Conservation (phyloP, 192 early-diverging fungal species). For the Gorgonomyces haynaldii region DNA sequence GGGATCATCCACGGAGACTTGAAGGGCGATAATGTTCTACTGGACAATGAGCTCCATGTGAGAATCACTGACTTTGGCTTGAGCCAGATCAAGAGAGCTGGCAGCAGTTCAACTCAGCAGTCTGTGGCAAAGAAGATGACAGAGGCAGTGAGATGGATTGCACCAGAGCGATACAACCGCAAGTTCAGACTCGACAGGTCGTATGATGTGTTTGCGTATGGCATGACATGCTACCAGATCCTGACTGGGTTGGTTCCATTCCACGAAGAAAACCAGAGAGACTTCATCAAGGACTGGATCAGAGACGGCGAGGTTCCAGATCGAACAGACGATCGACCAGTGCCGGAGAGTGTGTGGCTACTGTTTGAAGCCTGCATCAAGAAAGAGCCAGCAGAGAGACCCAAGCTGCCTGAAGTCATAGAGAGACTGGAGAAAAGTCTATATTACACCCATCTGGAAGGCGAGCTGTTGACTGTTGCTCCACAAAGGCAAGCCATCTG, state of each 20-base stretch:
- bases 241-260: background rate
- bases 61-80: slow-evolving; percentile 6
- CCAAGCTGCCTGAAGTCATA: no score
- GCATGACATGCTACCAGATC: slow-evolving; percentile 7
- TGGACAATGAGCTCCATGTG: background rate
- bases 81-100: background rate
- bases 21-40: slow-evolving; percentile 24
- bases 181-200: no score
- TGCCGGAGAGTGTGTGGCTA: no score
- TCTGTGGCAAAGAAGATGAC: background rate
- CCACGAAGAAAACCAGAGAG: background rate
- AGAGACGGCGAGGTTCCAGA: slow-evolving; percentile 4
- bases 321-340: background rate
- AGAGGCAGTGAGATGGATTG: slow-evolving; percentile 14
- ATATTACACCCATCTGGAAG: no score
- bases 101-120: no score
- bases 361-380: no score
- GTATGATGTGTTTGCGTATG: slow-evolving; percentile 13
- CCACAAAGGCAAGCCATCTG: no score
- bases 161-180: slow-evolving; percentile 19
- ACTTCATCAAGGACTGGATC: slow-evolving; percentile 5
- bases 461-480: no score
- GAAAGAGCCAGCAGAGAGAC: no score
- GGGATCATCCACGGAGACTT: slow-evolving; percentile 16
- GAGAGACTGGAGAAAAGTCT: no score